These are phyloP conservation scores for Neotropicomus parvogracilis DNA, from an alignment of 1,284 basidiomycete genomes.

Conservation along the genomic window DNA sequence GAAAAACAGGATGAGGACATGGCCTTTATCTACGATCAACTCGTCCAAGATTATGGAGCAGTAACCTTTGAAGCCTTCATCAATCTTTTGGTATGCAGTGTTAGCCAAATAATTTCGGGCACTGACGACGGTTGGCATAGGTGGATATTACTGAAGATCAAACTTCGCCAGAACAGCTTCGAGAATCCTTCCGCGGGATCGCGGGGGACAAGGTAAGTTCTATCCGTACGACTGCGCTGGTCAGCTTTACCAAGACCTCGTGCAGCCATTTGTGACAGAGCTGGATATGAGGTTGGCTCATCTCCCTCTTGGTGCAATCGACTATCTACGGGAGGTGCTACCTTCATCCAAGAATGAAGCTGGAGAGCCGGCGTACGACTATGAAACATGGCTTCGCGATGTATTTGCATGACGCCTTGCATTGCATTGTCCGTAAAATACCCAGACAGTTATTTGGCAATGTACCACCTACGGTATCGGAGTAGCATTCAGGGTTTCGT, in stretches of 20 bases:
- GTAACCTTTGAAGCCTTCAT: slow-evolving; percentile 95
- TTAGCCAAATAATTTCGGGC: slow-evolving; percentile 1
- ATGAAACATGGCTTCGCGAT: slow-evolving; percentile 73
- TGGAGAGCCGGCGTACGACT: slow-evolving; percentile 71
- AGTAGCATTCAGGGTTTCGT: not conserved
- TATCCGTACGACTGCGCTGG: not conserved
- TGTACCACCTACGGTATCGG: not conserved
- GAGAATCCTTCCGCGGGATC: slow-evolving; percentile 91
- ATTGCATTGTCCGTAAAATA: too few relatives aligned
- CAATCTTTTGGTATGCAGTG: slow-evolving; percentile 71
- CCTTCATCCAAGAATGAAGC: slow-evolving; percentile 49
- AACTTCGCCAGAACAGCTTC: slow-evolving; percentile 87
- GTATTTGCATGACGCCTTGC: slow-evolving; percentile 58
- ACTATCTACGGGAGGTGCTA: slow-evolving; percentile 80
- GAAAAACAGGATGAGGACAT: slow-evolving; percentile 75
- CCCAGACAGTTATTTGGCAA: too few relatives aligned
- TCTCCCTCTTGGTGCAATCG: slow-evolving; percentile 73
- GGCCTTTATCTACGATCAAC: slow-evolving; percentile 79
- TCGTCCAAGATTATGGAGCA: slow-evolving; percentile 82
- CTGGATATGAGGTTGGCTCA: slow-evolving; percentile 88
- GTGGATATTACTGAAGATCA: slow-evolving; percentile 96
- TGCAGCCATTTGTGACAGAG: slow-evolving; percentile 89
- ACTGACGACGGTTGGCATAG: slow-evolving; percentile 38
- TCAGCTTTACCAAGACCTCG: slow-evolving; percentile 11
- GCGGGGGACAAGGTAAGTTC: slow-evolving; percentile 80